Evolutionary conservation across 164 flowering plant species (phyloP).

Genomic region (Dillenia suffruticosa): DNA sequence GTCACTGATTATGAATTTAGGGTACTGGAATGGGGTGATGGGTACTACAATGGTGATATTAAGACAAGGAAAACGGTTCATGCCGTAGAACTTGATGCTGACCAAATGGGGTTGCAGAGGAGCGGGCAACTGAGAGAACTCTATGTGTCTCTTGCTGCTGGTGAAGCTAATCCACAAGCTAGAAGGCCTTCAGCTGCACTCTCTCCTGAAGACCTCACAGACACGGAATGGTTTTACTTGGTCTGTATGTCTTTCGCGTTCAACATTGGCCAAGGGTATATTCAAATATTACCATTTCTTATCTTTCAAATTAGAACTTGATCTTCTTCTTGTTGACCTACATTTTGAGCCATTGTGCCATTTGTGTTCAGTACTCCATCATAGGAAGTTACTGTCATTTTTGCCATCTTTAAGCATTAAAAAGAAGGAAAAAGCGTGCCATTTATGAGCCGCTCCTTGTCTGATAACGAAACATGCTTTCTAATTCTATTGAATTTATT

Average conservation of each 20-base stretch:
- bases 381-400: no score
- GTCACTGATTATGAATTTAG: slow-evolving; percentile 25
- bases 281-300: slow-evolving; percentile 3
- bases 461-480: no score
- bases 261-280: slow-evolving; percentile 72
- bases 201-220: slow-evolving; percentile 93
- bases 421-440: no score
- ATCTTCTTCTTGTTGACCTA: no score
- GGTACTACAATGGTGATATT: slow-evolving; percentile 93
- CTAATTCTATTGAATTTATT: no score
- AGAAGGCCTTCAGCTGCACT: slow-evolving; percentile 77
- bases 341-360: no score
- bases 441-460: no score
- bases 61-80: slow-evolving; percentile 90
- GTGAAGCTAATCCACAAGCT: slow-evolving; percentile 53
- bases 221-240: slow-evolving; percentile 86
- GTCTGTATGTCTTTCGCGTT: slow-evolving; percentile 92
- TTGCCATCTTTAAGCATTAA: no score
- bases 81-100: slow-evolving; percentile 48
- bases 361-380: no score
- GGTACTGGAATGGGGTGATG: slow-evolving; percentile 81
- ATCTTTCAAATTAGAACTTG: background rate
- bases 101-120: slow-evolving; percentile 67
- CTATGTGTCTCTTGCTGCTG: slow-evolving; percentile 59
- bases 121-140: slow-evolving; percentile 84